phyloP scores from a whole-genome alignment of 805 yeast species.

The Schwanniomyces pseudopolymorphus region DNA sequence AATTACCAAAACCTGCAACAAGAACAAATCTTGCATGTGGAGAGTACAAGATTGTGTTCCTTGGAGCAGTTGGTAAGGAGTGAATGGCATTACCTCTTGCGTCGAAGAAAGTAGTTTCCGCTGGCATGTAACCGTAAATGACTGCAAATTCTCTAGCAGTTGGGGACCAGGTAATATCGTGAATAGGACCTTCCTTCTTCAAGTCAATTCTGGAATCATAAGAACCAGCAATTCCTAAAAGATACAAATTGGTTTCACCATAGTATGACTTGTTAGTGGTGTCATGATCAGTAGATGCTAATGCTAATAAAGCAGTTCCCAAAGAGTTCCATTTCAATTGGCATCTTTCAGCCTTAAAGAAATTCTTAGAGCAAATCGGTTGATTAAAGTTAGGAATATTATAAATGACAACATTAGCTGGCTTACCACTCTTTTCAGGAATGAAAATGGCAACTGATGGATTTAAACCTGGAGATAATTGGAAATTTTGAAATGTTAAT shows the following conservation, averaged over 20 bases:
- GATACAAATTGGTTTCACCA: slow-evolving; percentile 91
- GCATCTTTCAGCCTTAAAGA: slow-evolving; percentile 95
- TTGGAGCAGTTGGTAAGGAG: slow-evolving; percentile 80
- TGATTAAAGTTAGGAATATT: slow-evolving; percentile 72
- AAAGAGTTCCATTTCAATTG: slow-evolving; percentile 88
- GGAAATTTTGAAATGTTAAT: slow-evolving; percentile 54
- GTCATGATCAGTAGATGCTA: slow-evolving; percentile 95
- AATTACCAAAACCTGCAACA: slow-evolving; percentile 96
- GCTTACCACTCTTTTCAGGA: slow-evolving; percentile 84
- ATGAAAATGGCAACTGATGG: slow-evolving; percentile 89
- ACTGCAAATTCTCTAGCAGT: slow-evolving; percentile 96
- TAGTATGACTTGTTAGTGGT: slow-evolving; percentile 90
- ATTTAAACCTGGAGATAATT: slow-evolving; percentile 81
- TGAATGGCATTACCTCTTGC: slow-evolving; percentile 86
- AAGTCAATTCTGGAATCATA: slow-evolving; percentile 86
- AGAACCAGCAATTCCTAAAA: slow-evolving; percentile 88
- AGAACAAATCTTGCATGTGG: slow-evolving; percentile 91
- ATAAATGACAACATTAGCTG: slow-evolving; percentile 84
- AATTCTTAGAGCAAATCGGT: slow-evolving; percentile 81
- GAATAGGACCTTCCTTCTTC: slow-evolving; percentile 94
- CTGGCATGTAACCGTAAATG: slow-evolving; percentile 96
- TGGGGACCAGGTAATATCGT: slow-evolving; percentile 97
- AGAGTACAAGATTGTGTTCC: slow-evolving; percentile 87
- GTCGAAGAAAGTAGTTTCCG: slow-evolving; percentile 91
- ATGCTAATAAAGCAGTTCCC: slow-evolving; percentile 91